Base-by-base conservation (phyloP, 2,329 filamentous ascomycete species). In the Phaeosphaeriaceae sp. region DNA sequence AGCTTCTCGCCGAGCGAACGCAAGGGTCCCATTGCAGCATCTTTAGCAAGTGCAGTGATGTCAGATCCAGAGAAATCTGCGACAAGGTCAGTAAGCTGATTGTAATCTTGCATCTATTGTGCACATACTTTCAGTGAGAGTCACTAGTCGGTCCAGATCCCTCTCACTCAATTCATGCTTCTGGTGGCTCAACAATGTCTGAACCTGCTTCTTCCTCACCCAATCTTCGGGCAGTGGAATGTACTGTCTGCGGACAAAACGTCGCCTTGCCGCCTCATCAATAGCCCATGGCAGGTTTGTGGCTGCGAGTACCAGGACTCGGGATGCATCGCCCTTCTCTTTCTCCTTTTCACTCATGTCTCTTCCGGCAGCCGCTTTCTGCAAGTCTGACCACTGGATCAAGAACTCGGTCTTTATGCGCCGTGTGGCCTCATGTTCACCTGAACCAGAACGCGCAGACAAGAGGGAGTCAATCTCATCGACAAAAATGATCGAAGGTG, bases 251-350 rank as follows among this genome's bases (percentile, higher is more conserved):
- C 95, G 84, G 15, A 97, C 94, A 73, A 99, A 99, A 51, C 95
- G 85, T 56, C 95, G 84, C 57, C 95, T 85, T 0, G 95, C 95
- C 22, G 95, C 95, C 76, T 98, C 95, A 68, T 99, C 95, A 67
- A 99, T 98, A 33, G 93, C 93, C 95, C 95, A 99, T 0, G 95
- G 95, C 57, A 98, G 78, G 74, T 99, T 99, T 0, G 95, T 99
- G 20, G 95, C 95, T 1, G 95, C 95, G 36, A 99, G 85, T 0
- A 99, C 95, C 15, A 99, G 84, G 1, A 99, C 95, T 52, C 94
- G 85, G 62, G 89, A 95, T 4, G 93, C 88, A 77, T 98, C 94
- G 0, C 92, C 92, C 54, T 84, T 84, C 58, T 89, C 87, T 65
- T 86, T 91, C 36, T 91, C 87, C 57, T 85, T 88, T 15, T 87